phyloP scores from a whole-genome alignment of 768 basidiomycete species.

The Lentinula detonsa region DNA sequence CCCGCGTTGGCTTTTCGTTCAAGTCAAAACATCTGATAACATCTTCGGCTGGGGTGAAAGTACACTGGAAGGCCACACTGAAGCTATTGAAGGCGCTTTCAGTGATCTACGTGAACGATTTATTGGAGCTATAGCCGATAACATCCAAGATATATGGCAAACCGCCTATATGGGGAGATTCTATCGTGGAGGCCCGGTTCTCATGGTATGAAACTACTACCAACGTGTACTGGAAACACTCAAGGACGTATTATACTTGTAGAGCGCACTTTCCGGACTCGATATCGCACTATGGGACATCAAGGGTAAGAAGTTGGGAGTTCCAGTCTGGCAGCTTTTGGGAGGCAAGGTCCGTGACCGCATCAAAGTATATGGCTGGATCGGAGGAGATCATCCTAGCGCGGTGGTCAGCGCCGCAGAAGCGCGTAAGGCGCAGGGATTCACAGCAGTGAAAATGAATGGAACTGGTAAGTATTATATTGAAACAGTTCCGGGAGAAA shows the following conservation, averaged over 20 bases:
- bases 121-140: slow-evolving; percentile 53
- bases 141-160: slow-evolving; percentile 72
- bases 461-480: slow-evolving; percentile 38
- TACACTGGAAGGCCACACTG: slow-evolving; percentile 68
- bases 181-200: slow-evolving; percentile 65
- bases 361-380: slow-evolving; percentile 54
- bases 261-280: slow-evolving; percentile 52
- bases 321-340: slow-evolving; percentile 57
- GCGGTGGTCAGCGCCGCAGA: slow-evolving; percentile 49
- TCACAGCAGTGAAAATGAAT: slow-evolving; percentile 73
- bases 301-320: slow-evolving; percentile 72
- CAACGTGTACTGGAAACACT: background rate
- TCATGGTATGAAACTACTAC: slow-evolving; percentile 41
- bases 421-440: slow-evolving; percentile 52
- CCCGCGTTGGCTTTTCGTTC: slow-evolving; percentile 69
- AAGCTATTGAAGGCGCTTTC: slow-evolving; percentile 67
- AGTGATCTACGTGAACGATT: slow-evolving; percentile 55
- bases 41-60: slow-evolving; percentile 72
- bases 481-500: too few relatives aligned
- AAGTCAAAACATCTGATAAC: slow-evolving; percentile 58
- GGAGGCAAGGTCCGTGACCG: slow-evolving; percentile 64
- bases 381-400: slow-evolving; percentile 49
- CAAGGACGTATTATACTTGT: background rate
- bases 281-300: slow-evolving; percentile 76
- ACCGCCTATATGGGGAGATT: slow-evolving; percentile 61